Evolutionary conservation across 768 basidiomycete genomes (phyloP).

Genomic region (Pisolithus sp.): DNA sequence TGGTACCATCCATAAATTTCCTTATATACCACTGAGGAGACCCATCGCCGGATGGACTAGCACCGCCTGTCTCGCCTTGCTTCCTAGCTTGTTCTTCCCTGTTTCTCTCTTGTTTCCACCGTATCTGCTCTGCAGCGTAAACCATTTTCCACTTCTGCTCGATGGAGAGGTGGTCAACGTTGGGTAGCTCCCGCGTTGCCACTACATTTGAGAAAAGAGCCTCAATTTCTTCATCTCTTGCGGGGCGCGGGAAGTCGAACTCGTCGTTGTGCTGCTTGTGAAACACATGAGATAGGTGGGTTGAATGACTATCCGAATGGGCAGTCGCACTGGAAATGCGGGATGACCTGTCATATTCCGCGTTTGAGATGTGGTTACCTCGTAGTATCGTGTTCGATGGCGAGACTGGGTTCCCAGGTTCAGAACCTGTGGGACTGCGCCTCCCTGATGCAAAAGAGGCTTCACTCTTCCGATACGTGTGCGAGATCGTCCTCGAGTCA

Average conservation of each 20-base stretch:
- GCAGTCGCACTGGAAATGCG: constrained; percentile 43
- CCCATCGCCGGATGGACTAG: constrained; percentile 50
- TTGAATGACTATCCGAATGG: constrained; percentile 43
- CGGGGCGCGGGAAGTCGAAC: constrained; percentile 74
- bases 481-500: constrained; percentile 30
- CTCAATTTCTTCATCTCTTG: constrained; percentile 72
- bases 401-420: constrained; percentile 44
- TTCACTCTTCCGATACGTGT: constrained; percentile 45
- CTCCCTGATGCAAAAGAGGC: constrained; percentile 44
- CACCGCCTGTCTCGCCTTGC: constrained; percentile 53
- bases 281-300: constrained; percentile 44
- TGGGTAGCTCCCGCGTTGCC: constrained; percentile 58
- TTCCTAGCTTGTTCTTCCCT: constrained; percentile 56
- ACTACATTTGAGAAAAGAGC: constrained; percentile 72
- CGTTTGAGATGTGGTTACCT: constrained; percentile 40
- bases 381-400: constrained; percentile 36
- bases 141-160: constrained; percentile 94
- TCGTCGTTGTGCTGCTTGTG: constrained; percentile 48
- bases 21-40: constrained; percentile 92
- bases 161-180: constrained; percentile 49
- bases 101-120: constrained; percentile 68
- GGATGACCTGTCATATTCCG: constrained; percentile 54
- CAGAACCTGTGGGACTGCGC: constrained; percentile 45
- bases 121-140: constrained; percentile 70
- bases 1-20: constrained; percentile 81